Base-by-base conservation (phyloP, 2,329 filamentous ascomycete species). In the Diatrype stigma region DNA sequence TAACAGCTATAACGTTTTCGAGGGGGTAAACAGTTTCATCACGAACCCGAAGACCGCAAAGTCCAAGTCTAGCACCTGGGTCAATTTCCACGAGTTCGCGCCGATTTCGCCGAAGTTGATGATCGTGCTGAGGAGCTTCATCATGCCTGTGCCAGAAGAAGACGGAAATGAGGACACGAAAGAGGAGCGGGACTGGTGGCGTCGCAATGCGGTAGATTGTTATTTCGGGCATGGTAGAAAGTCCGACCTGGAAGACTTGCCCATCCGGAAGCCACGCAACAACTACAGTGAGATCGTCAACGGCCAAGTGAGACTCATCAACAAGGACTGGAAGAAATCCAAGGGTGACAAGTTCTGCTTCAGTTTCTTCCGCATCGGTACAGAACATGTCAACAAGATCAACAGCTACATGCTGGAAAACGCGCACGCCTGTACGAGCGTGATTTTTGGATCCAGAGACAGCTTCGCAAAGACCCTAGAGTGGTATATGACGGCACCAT, bases 401-500 rank as follows among this genome's bases (percentile, higher is more conserved):
- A 69, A 69, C 50, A 46, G 40, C 8, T 59, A 67, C 14, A 30
- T 68, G 1, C 52, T 70, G 2, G 63, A 69, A 46, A 61, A 67
- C 12, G 49, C 51, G 3, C 42, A 48, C 6, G 14, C 8, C 7
- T 63, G 60, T 49, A 56, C 55, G 3, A 62, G 54, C 34, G 54
- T 67, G 17, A 58, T 68, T n/a, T 68, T 66, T 38, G 47, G 52
- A n/a, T 57, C 58, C 3, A 42, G 34, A 16, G 45, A 52, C 2
- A 50, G 12, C 14, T 63, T 66, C 42, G 28, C 51, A 2, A 50
- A 49, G 21, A 62, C 60, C 0, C 48, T 67, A 2, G 61, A 65
- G 48, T 58, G 51, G 56, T 63, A 61, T 42, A 52, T 67, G 48
- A 57, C 59, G 3, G 45, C 45, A 12, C 50, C 34, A 17, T 35